A percentile compares a stretch with the other conserved stretches of the same genome.
Conservation (phyloP, 495 filamentous ascomycete species). For the Penicillium canariense region DNA sequence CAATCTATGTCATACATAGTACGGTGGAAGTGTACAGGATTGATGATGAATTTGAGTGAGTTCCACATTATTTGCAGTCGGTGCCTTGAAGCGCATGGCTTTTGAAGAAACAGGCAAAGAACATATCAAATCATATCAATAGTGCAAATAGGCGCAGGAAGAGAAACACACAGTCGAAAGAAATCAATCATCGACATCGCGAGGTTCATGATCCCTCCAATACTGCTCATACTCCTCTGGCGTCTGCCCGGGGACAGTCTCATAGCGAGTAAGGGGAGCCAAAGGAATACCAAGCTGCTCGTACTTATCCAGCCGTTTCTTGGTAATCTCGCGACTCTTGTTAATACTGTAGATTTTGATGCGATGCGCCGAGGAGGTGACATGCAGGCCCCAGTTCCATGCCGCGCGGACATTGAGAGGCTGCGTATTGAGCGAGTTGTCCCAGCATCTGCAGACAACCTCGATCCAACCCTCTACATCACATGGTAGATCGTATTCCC, state of each 20-base stretch:
- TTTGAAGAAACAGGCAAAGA: not conserved
- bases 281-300: constrained; percentile 47
- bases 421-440: constrained; percentile 43
- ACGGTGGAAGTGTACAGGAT: not conserved
- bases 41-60: not conserved
- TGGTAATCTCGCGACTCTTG: constrained; percentile 46
- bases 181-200: constrained; percentile 46
- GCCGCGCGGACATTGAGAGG: constrained; percentile 38
- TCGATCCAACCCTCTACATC: constrained; percentile 46
- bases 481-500: constrained; percentile 39
- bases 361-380: constrained; percentile 62
- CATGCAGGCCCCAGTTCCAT: constrained; percentile 64
- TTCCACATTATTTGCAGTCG: not conserved
- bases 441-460: constrained; percentile 43
- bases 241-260: constrained; percentile 43
- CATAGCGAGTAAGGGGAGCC: constrained; percentile 50
- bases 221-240: constrained; percentile 47
- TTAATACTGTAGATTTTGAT: constrained; percentile 65
- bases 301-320: constrained; percentile 46
- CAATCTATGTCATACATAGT: not conserved
- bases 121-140: not conserved
- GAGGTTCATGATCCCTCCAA: constrained; percentile 44
- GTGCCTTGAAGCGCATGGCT: not conserved
- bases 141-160: not conserved
- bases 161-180: not conserved